phyloP scores from a whole-genome alignment of 306 rosid genomes.

The Vicia sativa region DNA sequence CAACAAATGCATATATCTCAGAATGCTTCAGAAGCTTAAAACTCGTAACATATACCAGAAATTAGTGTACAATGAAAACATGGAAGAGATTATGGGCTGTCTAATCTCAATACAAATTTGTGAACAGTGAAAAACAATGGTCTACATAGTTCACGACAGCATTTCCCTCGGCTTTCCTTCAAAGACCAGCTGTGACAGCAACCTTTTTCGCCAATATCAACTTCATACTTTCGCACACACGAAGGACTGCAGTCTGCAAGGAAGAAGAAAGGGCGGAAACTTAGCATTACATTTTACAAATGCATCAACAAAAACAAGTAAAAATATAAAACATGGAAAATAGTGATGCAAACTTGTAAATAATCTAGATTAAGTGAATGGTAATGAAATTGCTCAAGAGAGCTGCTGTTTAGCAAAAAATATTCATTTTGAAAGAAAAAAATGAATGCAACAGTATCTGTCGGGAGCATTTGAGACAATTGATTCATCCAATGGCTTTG shows the following conservation, averaged over 20 bases:
- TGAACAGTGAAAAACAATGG: slow-evolving; percentile 46
- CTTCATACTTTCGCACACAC: no score
- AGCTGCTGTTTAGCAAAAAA: slow-evolving; percentile 22
- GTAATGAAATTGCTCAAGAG: slow-evolving; percentile 3
- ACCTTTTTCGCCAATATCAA: no score
- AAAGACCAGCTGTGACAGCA: slow-evolving; percentile 45
- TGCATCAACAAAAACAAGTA: slow-evolving; percentile 10
- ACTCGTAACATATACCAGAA: slow-evolving; percentile 42
- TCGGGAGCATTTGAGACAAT: slow-evolving; percentile 26
- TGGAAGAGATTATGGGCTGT: slow-evolving; percentile 43
- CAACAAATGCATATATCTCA: no score
- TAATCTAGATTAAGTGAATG: slow-evolving; percentile 11
- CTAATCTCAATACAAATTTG: slow-evolving; percentile 50
- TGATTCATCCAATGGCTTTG: slow-evolving; percentile 8
- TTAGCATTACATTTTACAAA: slow-evolving; percentile 7
- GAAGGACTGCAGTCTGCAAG: slow-evolving; percentile 84
- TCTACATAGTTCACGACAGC: slow-evolving; percentile 42
- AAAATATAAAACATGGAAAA: slow-evolving; percentile 6
- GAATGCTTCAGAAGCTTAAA: slow-evolving; percentile 41
- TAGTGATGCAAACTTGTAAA: slow-evolving; percentile 11
- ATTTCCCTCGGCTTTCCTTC: slow-evolving; percentile 40
- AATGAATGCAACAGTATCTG: slow-evolving; percentile 23
- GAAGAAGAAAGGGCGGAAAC: slow-evolving; percentile 4
- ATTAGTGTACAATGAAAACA: slow-evolving; percentile 53
- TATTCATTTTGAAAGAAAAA: slow-evolving; percentile 12